Percentiles rank a stretch among this genome's conserved stretches.
Evolutionary conservation across 1,284 basidiomycete species (phyloP).

Genomic region (Sanguinoderma infundibulare): DNA sequence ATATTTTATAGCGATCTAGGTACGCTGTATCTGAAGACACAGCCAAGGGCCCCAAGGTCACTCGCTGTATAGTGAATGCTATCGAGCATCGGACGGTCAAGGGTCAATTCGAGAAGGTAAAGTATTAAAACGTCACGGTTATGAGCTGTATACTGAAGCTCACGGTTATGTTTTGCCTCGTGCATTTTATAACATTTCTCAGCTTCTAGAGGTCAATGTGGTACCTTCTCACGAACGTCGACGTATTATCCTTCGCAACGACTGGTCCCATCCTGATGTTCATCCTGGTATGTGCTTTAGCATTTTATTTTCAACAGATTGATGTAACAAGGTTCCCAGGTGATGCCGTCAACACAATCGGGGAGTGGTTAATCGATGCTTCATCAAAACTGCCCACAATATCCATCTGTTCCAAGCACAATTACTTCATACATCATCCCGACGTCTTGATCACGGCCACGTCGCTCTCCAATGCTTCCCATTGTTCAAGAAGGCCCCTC

Average conservation of each 20-base stretch:
- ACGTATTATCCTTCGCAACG: slow-evolving; percentile 60
- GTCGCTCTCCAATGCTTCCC: slow-evolving; percentile 79
- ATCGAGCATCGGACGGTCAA: slow-evolving; percentile 16
- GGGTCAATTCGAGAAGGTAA: slow-evolving; percentile 24
- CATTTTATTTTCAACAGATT: neutral
- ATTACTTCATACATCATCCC: slow-evolving; percentile 84
- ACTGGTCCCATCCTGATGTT: slow-evolving; percentile 67
- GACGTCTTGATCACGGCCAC: slow-evolving; percentile 91
- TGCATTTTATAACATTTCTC: neutral
- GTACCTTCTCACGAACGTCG: slow-evolving; percentile 41
- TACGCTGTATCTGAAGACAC: slow-evolving; percentile 30
- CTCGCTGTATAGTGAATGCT: slow-evolving; percentile 55
- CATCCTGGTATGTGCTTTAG: slow-evolving; percentile 47
- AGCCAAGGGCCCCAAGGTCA: slow-evolving; percentile 38
- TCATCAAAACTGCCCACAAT: slow-evolving; percentile 47
- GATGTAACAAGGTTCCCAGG: slow-evolving; percentile 43
- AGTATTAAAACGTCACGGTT: too few species aligned
- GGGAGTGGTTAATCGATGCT: slow-evolving; percentile 37
- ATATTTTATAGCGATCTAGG: slow-evolving; percentile 18
- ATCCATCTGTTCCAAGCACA: slow-evolving; percentile 56
- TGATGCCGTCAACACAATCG: slow-evolving; percentile 81
- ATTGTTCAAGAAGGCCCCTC: slow-evolving; percentile 84
- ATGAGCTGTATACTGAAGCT: neutral
- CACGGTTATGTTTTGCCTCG: too few species aligned
- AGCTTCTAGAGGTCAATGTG: slow-evolving; percentile 45